Evolutionary conservation across 2,329 filamentous ascomycete species (phyloP), one percentile per base, ranked within the genome.

Genomic region (Diaporthe sp.): DNA sequence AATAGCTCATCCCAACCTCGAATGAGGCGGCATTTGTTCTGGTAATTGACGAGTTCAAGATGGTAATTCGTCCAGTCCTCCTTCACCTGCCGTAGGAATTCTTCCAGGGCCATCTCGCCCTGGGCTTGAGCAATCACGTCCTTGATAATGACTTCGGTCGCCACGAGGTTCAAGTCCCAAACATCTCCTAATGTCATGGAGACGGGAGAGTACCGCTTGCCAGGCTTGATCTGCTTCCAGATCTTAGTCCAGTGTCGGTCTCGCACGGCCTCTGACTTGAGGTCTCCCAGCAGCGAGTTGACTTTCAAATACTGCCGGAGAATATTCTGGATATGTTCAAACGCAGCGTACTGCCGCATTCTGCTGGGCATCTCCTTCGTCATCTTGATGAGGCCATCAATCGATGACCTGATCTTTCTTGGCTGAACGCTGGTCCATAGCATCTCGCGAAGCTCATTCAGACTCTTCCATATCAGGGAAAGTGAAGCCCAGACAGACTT

Each of bases 341-440:
- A 99, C n/a, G 97, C 97, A 79, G 97, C 96, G 83, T 99, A 99
- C 81, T 99, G 97, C 76, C 97, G 93, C 96, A 99, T 98, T 75
- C 97, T 93, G 84, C 95, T 98, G 0, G 97, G 97, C 97, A 99
- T 98, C 77, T 98, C 96, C 85, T 98, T 98, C 47, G 96, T 98
- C 90, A 97, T 97, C 87, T 98, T 98, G 83, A 98, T 95, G 71
- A 98, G 89, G 64, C 93, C 93, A 81, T 99, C 96, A 68, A 99
- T 92, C 76, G 95, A 94, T 79, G 94, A 91, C 50, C 97, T 92
- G 74, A 99, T 92, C 85, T 98, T 99, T 77, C 97, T 91, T 12
- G 97, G 96, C 81, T 98, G 95, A 1, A 99, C 94, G 80, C 95
- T 98, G 73, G 93, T 97, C 97, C 97, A 99, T 1, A 97, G 89